phyloP scores from a whole-genome alignment of 805 yeast genomes.

The Spathaspora girioi region DNA sequence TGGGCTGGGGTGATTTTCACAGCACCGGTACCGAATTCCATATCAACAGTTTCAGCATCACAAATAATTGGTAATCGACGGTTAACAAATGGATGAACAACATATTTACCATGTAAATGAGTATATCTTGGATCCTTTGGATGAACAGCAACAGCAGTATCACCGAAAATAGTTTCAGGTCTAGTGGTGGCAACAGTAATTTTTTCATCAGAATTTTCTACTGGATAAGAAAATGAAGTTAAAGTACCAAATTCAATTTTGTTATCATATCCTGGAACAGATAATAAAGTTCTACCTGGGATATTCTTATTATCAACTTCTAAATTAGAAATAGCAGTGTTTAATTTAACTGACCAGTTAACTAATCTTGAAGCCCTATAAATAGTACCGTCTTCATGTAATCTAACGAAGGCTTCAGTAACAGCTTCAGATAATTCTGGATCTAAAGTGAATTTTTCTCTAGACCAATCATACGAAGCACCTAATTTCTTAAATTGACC shows the following conservation, averaged over 20 bases:
- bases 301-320: constrained; percentile 93
- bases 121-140: constrained; percentile 91
- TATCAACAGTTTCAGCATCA: constrained; percentile 93
- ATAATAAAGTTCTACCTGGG: constrained; percentile 72
- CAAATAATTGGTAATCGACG: constrained; percentile 83
- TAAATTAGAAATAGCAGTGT: constrained; percentile 92
- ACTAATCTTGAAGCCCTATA: constrained; percentile 91
- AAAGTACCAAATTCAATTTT: constrained; percentile 94
- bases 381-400: constrained; percentile 92
- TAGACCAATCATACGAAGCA: constrained; percentile 94
- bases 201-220: constrained; percentile 81
- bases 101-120: constrained; percentile 92
- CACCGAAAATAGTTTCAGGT: constrained; percentile 98
- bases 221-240: constrained; percentile 91
- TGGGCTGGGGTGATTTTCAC: constrained; percentile 99
- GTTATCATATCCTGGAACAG: constrained; percentile 87
- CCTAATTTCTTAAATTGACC: constrained; percentile 82
- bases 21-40: constrained; percentile 99
- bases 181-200: constrained; percentile 95
- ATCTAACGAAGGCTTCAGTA: constrained; percentile 81
- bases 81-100: constrained; percentile 84
- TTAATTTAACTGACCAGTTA: constrained; percentile 93
- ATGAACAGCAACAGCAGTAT: constrained; percentile 96
- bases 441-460: constrained; percentile 91
- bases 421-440: constrained; percentile 78